Percentiles rank a stretch among this genome's conserved stretches.
These are phyloP conservation scores for Penicillium pancosmium DNA, from an alignment of 495 filamentous ascomycete genomes.

Conservation along the genomic window DNA sequence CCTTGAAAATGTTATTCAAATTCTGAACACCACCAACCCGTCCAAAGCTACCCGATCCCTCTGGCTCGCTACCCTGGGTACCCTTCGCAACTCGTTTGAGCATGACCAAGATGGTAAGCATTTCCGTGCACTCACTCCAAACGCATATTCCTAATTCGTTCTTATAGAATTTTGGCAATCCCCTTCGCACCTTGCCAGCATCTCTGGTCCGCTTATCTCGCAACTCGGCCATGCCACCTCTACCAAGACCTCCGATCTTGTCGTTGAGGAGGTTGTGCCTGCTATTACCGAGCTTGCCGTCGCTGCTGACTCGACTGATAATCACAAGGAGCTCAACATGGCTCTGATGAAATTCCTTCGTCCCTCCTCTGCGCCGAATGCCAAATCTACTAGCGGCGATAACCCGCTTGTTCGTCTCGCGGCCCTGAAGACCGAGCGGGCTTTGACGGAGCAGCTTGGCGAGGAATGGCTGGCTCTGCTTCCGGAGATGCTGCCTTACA, in stretches of 20 bases:
- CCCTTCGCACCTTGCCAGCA: conserved; percentile 75
- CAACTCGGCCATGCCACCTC: conserved; percentile 64
- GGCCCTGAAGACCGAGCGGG: conserved; percentile 76
- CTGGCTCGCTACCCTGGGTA: conserved; percentile 65
- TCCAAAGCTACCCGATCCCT: conserved; percentile 56
- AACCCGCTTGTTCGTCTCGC: conserved; percentile 63
- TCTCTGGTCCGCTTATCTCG: conserved; percentile 67
- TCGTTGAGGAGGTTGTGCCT: conserved; percentile 53
- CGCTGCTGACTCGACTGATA: conserved; percentile 77
- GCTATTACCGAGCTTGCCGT: conserved; percentile 76
- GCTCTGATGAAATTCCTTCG: conserved; percentile 74
- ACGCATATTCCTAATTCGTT: not conserved
- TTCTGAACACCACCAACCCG: conserved; percentile 56
- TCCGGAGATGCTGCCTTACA: conserved; percentile 92
- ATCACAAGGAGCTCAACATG: conserved; percentile 84
- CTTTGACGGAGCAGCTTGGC: conserved; percentile 73
- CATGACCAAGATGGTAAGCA: conserved; percentile 71
- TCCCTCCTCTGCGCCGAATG: conserved; percentile 62
- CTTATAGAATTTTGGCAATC: conserved; percentile 80
- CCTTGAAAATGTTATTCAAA: conserved; percentile 68
- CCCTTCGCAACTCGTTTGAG: conserved; percentile 73
- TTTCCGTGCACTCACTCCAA: not conserved
- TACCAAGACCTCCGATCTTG: conserved; percentile 33
- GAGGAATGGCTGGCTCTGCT: conserved; percentile 90
- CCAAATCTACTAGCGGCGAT: conserved; percentile 53